Evolutionary conservation across 2,329 filamentous ascomycete species (phyloP), one percentile per base, ranked within the genome.

Genomic region (Apiospora phragmitis): DNA sequence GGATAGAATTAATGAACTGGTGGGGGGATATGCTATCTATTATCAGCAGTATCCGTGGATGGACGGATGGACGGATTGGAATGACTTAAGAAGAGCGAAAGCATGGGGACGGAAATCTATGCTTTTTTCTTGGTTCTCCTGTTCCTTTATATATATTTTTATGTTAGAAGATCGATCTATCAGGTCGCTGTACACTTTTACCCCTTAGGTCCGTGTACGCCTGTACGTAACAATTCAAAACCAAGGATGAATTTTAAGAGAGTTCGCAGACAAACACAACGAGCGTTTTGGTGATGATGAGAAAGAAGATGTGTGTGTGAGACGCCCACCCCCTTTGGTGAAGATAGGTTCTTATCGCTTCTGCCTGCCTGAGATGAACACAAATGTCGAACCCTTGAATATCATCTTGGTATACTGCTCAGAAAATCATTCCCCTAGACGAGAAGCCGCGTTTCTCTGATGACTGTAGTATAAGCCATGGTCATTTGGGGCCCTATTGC

Each of bases 11-110:
- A 62, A 62, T 62, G 55, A 62, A 62, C 55, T n/a, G 32, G 32
- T 0, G 8, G 49, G 47, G 49, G 49, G 26, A 32, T 55, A 32
- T 26, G 49, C 49, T 18, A 38, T n/a, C 55, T 24, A 26, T 26
- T 49, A 49, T 26, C 47, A 49, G n/a, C 47, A 24, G 47, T 49
- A 47, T 47, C 43, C 9, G n/a, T 26, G 47, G 29, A 29, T 24
- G 55, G 55, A 62, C 38, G 32, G 32, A 47, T 16, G 41, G 51
- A 62, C 9, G 55, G 55, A 62, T 38, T 11, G 55, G 18, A 62
- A 62, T 62, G 55, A 62, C 29, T 62, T 62, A 59, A 59, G 49
- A 29, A 32, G 51, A 59, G 55, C 55, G 29, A 62, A 62, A 62
- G 32, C 55, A 62, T 62, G 18, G 18, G 55, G 29, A 38, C 55